Conservation (phyloP, 2,329 filamentous ascomycete species). For the Fusarium secorum region DNA sequence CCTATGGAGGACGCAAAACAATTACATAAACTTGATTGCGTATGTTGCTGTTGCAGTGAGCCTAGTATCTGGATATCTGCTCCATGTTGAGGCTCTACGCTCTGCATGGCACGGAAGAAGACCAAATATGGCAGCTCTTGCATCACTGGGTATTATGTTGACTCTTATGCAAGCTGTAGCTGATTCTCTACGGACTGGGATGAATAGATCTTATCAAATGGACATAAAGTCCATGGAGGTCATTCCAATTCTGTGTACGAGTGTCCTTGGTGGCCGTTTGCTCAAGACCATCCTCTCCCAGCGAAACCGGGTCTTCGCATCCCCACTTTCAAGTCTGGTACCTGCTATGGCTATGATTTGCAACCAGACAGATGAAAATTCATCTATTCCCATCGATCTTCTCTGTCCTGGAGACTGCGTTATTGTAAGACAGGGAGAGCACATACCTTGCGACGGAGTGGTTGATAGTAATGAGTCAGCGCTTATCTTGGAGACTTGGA, state of each 20-base stretch:
- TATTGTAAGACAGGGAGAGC: background rate
- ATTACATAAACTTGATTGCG: background rate
- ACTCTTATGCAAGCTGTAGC: background rate
- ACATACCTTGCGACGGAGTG: background rate
- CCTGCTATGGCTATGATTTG: background rate
- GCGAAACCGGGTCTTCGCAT: accelerated
- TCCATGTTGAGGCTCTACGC: accelerated
- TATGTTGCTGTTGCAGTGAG: accelerated
- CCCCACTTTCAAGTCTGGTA: background rate
- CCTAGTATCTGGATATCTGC: background rate
- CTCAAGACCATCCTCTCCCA: background rate
- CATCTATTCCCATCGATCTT: background rate
- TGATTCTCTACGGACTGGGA: accelerated
- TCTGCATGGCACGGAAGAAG: background rate
- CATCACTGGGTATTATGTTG: background rate
- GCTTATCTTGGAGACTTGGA: background rate
- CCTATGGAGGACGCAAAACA: background rate
- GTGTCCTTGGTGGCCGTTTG: background rate
- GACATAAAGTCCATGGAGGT: background rate
- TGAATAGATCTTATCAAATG: accelerated
- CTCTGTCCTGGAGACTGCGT: background rate
- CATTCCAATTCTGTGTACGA: background rate
- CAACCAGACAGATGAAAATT: accelerated
- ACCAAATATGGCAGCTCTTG: background rate
- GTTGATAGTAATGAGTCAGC: background rate